Conservation (phyloP, 1,284 basidiomycete genomes). For the Moesziomyces parantarcticus region DNA sequence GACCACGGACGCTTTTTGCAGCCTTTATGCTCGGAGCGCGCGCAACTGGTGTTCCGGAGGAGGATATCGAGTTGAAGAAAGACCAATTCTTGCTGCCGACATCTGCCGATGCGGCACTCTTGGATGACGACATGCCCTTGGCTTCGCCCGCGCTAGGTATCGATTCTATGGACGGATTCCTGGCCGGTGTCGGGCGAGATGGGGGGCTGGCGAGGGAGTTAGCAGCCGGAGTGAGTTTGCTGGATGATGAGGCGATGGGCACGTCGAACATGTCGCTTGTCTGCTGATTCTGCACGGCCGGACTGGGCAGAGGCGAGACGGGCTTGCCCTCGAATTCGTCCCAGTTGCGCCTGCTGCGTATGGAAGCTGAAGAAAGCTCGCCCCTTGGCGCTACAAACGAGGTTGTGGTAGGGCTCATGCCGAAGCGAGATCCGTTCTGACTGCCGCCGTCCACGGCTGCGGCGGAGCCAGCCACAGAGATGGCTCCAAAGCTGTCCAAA, state of each 20-base stretch:
- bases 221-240: constrained; percentile 2
- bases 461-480: constrained; percentile 31
- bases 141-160: constrained; percentile 13
- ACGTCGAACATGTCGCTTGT: constrained; percentile 44
- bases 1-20: constrained; percentile 2
- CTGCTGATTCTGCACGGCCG: constrained; percentile 34
- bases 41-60: constrained; percentile 19
- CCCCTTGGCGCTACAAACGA: constrained; percentile 26
- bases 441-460: constrained; percentile 26
- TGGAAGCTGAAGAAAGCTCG: constrained; percentile 55
- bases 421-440: constrained; percentile 26
- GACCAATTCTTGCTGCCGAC: constrained; percentile 50
- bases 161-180: constrained; percentile 14
- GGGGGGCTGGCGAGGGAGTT: constrained; percentile 2
- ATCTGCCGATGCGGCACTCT: constrained; percentile 2
- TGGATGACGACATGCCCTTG: constrained; percentile 7
- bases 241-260: constrained; percentile 21
- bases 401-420: constrained; percentile 14
- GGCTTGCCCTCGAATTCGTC: constrained; percentile 64
- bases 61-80: constrained; percentile 49
- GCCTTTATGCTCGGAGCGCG: constrained; percentile 46
- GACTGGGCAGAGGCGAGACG: constrained; percentile 62
- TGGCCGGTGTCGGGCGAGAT: constrained; percentile 2
- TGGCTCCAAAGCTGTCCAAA: constrained; percentile 32
- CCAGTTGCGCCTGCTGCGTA: constrained; percentile 61